Base-by-base conservation (phyloP, 2,329 filamentous ascomycete species). In the Alternaria atra region DNA sequence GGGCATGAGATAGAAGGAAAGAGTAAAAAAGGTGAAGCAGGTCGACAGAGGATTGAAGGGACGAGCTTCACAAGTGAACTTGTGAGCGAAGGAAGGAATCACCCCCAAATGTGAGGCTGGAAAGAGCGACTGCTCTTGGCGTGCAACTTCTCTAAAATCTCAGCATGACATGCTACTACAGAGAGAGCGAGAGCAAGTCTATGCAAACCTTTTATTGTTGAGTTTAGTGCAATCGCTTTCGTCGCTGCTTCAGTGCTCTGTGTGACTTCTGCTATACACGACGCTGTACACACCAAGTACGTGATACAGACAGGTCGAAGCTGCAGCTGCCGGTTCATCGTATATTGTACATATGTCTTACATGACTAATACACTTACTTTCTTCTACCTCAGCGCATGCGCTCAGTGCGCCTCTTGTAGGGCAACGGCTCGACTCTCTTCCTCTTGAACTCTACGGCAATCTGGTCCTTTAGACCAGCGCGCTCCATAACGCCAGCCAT, bases 401-500 rank as follows among this genome's bases (percentile, higher is more conserved):
- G 76, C 65, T 80, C 78, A 17, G 80, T 80, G 76, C 86, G 84
- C 76, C 86, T 85, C 82, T 88, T 87, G 74, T 89, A 89, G 9
- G 87, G 87, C 72, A 89, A 74, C 63, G 86, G 85, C 82, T 91
- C 86, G 62, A 94, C 86, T 74, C 89, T 91, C 82, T 90, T 90
- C 75, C 89, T 88, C 83, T 91, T 92, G 80, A 97, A 92, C 82
- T 97, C 92, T 65, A 97, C 78, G 73, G 96, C 90, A 60, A 89
- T 89, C 61, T 76, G 67, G 48, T 93, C 93, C 29, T 88, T 85
- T 64, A 96, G 84, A 61, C 87, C 88, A 69, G 91, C 87, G 71
- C 91, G 87, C 75, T 88, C 84, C 94, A 99, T 97, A 65, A 99
- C 92, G 52, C 84, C 89, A n/a, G 87, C 89, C 54, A 92, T 99